Conservation (phyloP, 345 rosid species). For the Nephelium lappaceum region DNA sequence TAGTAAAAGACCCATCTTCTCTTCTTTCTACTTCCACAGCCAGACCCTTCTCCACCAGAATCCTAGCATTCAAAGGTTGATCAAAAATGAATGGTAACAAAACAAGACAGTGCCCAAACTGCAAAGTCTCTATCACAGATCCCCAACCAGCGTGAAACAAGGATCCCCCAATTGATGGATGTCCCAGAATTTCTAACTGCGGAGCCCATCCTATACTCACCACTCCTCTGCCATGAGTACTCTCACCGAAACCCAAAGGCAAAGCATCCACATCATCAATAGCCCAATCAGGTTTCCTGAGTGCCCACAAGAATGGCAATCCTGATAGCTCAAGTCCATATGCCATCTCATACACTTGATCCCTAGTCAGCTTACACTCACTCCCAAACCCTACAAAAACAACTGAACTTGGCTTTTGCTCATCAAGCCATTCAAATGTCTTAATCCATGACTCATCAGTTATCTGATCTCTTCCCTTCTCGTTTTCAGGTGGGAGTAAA, state of each 20-base stretch:
- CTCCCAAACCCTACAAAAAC: constrained; percentile 41
- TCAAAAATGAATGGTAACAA: constrained; percentile 28
- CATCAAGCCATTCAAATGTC: constrained; percentile 33
- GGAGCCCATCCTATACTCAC: constrained; percentile 40
- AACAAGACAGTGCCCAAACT: constrained; percentile 28
- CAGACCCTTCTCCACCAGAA: constrained; percentile 27
- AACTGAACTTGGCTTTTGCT: constrained; percentile 25
- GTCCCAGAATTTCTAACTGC: constrained; percentile 28
- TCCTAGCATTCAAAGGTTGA: constrained; percentile 30
- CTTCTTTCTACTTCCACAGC: constrained; percentile 30
- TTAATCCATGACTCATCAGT: constrained; percentile 10
- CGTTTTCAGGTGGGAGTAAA: constrained; percentile 22
- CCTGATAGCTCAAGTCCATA: constrained; percentile 33
- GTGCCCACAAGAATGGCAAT: constrained; percentile 38
- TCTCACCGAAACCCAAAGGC: constrained; percentile 27
- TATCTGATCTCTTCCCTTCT: not conserved
- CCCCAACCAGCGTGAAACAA: constrained; percentile 37
- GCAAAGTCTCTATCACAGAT: constrained; percentile 28
- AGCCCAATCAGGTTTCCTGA: constrained; percentile 34
- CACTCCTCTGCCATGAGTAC: constrained; percentile 13
- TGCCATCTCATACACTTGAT: constrained; percentile 35
- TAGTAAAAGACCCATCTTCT: constrained; percentile 32
- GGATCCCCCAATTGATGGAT: constrained; percentile 29
- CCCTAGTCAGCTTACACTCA: constrained; percentile 28
- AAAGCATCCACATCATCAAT: constrained; percentile 19